Conservation (phyloP, 345 rosid genomes). For the Odontarrhena argentea region DNA sequence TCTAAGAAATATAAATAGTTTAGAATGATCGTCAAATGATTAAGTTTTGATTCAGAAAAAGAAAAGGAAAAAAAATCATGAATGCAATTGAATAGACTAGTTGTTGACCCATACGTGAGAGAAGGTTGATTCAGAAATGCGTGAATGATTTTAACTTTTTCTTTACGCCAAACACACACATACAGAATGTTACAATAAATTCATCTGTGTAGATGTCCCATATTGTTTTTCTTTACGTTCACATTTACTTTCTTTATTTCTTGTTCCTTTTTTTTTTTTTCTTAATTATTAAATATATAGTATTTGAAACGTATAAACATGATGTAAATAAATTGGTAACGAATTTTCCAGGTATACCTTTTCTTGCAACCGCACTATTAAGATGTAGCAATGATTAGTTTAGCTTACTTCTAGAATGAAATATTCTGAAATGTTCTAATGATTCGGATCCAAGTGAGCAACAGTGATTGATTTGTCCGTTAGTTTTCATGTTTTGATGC, state of each 20-base stretch:
- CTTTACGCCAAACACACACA: slow-evolving; percentile 7
- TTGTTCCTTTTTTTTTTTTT: too few relatives aligned
- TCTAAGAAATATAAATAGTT: slow-evolving; percentile 10
- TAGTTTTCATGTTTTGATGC: neutral
- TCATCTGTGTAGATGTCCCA: neutral
- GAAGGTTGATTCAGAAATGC: neutral
- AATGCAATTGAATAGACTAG: slow-evolving; percentile 35
- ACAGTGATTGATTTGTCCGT: neutral
- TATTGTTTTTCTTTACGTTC: neutral
- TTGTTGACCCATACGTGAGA: slow-evolving; percentile 28
- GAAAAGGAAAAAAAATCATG: slow-evolving; percentile 22
- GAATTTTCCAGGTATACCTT: too few relatives aligned
- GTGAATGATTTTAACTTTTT: slow-evolving; percentile 25
- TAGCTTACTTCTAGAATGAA: too few relatives aligned
- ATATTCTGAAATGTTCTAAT: neutral
- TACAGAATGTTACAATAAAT: neutral
- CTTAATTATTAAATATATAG: too few relatives aligned
- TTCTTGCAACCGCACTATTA: too few relatives aligned
- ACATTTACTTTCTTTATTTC: neutral
- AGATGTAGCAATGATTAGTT: too few relatives aligned
- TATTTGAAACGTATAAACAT: too few relatives aligned
- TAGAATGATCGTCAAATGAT: slow-evolving; percentile 34
- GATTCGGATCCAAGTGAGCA: neutral
- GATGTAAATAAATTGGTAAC: too few relatives aligned
- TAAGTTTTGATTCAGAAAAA: slow-evolving; percentile 30